phyloP scores from a whole-genome alignment of 2,329 filamentous ascomycete genomes.

The Diplodia scrobiculata region DNA sequence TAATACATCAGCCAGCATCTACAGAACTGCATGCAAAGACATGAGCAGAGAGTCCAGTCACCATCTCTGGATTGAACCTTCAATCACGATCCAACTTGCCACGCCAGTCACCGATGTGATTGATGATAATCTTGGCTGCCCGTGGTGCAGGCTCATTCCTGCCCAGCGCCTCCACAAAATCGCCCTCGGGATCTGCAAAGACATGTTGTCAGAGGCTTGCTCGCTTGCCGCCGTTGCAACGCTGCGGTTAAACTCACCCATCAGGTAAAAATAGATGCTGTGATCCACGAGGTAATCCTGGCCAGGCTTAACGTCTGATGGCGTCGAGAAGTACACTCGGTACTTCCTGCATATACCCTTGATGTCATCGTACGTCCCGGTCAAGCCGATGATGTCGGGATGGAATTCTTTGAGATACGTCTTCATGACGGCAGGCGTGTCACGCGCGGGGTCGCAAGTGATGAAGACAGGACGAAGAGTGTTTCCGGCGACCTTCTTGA shows the following conservation, averaged over 20 bases:
- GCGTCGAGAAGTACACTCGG: conserved; percentile 95
- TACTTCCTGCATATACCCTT: conserved; percentile 95
- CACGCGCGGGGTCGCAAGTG: conserved; percentile 90
- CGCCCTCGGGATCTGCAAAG: conserved; percentile 80
- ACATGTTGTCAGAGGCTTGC: conserved; percentile 34
- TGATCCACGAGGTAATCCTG: conserved; percentile 98
- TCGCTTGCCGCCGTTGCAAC: not conserved
- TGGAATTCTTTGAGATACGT: conserved; percentile 91
- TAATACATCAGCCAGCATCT: conserved; percentile 14
- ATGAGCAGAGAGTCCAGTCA: conserved; percentile 4
- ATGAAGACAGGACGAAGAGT: conserved; percentile 81
- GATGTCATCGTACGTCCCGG: conserved; percentile 89
- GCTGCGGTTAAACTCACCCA: conserved; percentile 60
- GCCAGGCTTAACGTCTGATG: conserved; percentile 80
- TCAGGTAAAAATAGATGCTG: conserved; percentile 99
- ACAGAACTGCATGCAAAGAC: conserved; percentile 4
- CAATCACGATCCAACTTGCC: conserved; percentile 55
- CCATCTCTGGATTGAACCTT: not conserved
- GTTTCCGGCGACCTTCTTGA: conserved; percentile 52
- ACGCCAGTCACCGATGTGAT: conserved; percentile 81
- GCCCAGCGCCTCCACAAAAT: conserved; percentile 96
- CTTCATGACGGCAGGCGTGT: conserved; percentile 81
- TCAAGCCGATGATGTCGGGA: conserved; percentile 79
- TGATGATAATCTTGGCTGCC: conserved; percentile 78
- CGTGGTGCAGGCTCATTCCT: conserved; percentile 89